phyloP scores from a whole-genome alignment of 1,284 basidiomycete species.

The Trametes hirsuta region DNA sequence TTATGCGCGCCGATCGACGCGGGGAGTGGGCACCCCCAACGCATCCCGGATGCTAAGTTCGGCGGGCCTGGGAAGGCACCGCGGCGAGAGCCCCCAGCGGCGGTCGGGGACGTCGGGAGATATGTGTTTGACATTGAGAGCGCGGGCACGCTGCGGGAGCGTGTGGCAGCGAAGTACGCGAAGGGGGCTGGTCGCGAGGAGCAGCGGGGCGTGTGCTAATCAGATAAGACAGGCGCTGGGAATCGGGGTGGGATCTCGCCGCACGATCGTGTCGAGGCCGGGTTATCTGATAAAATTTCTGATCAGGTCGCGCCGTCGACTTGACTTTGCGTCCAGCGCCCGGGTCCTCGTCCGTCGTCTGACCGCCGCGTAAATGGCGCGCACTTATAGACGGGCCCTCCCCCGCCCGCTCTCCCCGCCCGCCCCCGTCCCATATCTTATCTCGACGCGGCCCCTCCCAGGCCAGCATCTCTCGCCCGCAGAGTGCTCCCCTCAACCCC shows the following conservation, averaged over 20 bases:
- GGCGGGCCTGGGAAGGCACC: neutral
- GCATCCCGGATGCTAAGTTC: neutral
- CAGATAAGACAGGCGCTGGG: constrained; percentile 23
- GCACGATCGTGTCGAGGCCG: constrained; percentile 7
- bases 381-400: constrained; percentile 16
- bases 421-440: constrained; percentile 11
- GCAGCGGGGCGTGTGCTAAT: constrained; percentile 19
- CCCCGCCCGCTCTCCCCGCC: neutral
- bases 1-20: constrained; percentile 7
- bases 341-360: constrained; percentile 10
- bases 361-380: constrained; percentile 17
- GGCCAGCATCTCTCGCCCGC: constrained; percentile 10
- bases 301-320: constrained; percentile 1
- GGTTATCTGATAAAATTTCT: constrained; percentile 37
- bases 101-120: neutral
- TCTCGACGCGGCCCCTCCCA: constrained; percentile 4
- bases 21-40: neutral
- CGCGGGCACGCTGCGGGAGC: neutral
- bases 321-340: neutral
- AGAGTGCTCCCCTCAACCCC: constrained; percentile 12
- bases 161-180: constrained; percentile 1
- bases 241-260: constrained; percentile 15
- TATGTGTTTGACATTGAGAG: neutral
- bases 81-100: neutral
- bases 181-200: neutral